Conservation (phyloP, 306 rosid genomes). For the Lagenaria siceraria region DNA sequence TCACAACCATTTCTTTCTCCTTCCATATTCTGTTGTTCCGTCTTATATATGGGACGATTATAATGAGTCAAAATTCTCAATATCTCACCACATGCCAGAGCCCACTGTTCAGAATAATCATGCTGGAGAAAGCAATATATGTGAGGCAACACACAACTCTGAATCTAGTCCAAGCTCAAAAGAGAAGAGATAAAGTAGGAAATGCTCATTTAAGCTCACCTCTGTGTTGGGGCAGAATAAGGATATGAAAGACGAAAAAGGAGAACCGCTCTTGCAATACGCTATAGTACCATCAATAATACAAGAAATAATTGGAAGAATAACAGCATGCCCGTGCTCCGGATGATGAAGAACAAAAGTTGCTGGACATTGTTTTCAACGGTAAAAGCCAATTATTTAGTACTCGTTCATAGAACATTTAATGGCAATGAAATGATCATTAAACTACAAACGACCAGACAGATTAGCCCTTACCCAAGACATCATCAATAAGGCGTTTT, state of each 20-base stretch:
- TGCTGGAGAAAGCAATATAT: constrained; percentile 32
- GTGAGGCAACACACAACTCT: background rate
- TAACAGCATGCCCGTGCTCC: constrained; percentile 95
- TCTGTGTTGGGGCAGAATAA: constrained; percentile 75
- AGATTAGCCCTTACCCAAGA: constrained; percentile 60
- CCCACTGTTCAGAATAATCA: constrained; percentile 98
- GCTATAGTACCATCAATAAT: constrained; percentile 73
- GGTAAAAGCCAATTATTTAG: background rate
- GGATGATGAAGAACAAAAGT: constrained; percentile 96
- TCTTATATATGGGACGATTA: constrained; percentile 86
- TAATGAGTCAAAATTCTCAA: constrained; percentile 94
- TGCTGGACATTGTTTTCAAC: constrained; percentile 45
- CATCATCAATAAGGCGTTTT: constrained; percentile 86
- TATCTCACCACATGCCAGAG: constrained; percentile 92
- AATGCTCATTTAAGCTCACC: constrained; percentile 23
- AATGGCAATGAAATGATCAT: background rate
- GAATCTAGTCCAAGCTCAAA: background rate
- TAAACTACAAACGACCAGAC: background rate
- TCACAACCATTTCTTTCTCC: constrained; percentile 85
- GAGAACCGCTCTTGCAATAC: constrained; percentile 62
- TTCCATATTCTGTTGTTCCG: constrained; percentile 45
- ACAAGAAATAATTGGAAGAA: constrained; percentile 92
- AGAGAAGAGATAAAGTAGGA: background rate
- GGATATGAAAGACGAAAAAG: constrained; percentile 90
- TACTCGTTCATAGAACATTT: background rate